A percentile compares a stretch with the other conserved stretches of the same genome.
These are phyloP conservation scores for Phytophthora meadii DNA, from an alignment of 352 stramenopile species.

Conservation along the genomic window DNA sequence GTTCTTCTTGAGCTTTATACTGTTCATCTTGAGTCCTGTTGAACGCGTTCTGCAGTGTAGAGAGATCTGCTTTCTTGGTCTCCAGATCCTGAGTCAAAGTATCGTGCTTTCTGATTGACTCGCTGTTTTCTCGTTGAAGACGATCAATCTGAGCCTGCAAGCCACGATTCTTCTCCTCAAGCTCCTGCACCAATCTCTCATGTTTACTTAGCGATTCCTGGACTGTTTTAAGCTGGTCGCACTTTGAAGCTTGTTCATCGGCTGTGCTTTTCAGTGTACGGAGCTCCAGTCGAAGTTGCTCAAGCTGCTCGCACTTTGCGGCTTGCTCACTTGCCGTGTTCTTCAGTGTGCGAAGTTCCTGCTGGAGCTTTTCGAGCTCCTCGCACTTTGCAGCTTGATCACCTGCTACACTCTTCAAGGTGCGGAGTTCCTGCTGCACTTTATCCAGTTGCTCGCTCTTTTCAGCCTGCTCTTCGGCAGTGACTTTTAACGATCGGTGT, in stretches of 20 bases:
- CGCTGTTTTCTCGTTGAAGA: constrained; percentile 8
- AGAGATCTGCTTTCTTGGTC: constrained; percentile 19
- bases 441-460: constrained; percentile 31
- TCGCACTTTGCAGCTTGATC: constrained; percentile 19
- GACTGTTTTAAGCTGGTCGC: constrained; percentile 12
- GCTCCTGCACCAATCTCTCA: constrained; percentile 21
- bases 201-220: constrained; percentile 28
- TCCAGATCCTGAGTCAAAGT: constrained; percentile 19
- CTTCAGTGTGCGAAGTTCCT: constrained; percentile 21
- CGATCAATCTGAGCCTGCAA: constrained; percentile 22
- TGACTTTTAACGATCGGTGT: constrained; percentile 17
- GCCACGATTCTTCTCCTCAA: constrained; percentile 20
- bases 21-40: constrained; percentile 24
- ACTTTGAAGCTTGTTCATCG: constrained; percentile 19
- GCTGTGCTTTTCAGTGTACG: constrained; percentile 13
- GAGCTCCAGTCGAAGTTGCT: constrained; percentile 33
- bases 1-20: constrained; percentile 17
- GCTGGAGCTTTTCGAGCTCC: constrained; percentile 26
- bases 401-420: constrained; percentile 11
- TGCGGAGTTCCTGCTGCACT: constrained; percentile 28
- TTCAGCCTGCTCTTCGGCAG: constrained; percentile 16
- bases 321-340: constrained; percentile 11
- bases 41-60: constrained; percentile 9
- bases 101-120: constrained; percentile 13
- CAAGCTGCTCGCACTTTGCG: constrained; percentile 17